Conservation (phyloP, 177 flowering plant genomes). For the Vitis hybrid region DNA sequence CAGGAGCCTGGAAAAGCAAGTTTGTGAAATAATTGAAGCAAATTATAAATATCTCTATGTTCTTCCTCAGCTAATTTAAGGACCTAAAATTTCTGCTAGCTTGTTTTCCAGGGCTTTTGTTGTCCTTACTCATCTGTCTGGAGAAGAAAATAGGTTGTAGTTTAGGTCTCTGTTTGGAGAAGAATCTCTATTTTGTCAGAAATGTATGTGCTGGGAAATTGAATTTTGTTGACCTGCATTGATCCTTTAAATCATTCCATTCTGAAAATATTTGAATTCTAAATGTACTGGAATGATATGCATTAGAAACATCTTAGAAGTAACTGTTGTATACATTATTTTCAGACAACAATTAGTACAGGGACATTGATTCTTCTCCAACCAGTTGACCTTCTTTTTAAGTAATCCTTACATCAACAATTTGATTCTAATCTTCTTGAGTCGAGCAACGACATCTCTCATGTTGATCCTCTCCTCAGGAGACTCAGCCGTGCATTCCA, state of each 20-base stretch:
- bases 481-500: slow-evolving; percentile 3
- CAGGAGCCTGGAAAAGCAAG: slow-evolving; percentile 20
- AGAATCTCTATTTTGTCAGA: neutral
- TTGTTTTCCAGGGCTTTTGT: neutral
- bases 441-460: neutral
- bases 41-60: neutral
- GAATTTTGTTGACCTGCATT: neutral
- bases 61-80: neutral
- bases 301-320: too few species aligned
- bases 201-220: neutral
- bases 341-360: too few species aligned
- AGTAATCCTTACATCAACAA: neutral
- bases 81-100: neutral
- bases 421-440: neutral
- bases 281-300: too few species aligned
- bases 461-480: neutral
- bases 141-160: neutral
- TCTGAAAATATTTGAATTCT: too few species aligned
- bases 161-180: neutral
- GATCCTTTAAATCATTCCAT: too few species aligned
- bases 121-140: neutral
- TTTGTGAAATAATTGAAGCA: slow-evolving; percentile 11
- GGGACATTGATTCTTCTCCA: too few species aligned
- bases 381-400: neutral
- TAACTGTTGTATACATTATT: too few species aligned